Base-by-base conservation (phyloP, 1,284 basidiomycete genomes). In the Naganishia cerealis region DNA sequence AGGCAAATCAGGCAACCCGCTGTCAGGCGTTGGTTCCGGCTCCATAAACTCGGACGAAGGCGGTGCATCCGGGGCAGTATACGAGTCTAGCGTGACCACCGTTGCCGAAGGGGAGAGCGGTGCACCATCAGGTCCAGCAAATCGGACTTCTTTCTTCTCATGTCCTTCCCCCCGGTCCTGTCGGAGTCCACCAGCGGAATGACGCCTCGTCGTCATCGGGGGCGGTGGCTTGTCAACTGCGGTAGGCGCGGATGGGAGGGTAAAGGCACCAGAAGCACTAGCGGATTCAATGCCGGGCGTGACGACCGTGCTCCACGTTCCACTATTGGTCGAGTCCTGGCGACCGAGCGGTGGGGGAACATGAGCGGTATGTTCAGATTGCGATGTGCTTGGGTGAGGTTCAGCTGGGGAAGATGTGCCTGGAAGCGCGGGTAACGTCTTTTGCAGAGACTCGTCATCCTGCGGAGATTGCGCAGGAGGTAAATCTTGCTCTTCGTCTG, bases 61-160 rank as follows among this genome's bases (percentile, higher is more conserved):
- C 24, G 79, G 80, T 9, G 77, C 74, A 48, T 72, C 70, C 3
- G 77, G 75, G 6, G 75, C 70, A 48, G 73, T 74, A 59, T 78
- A 77, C 8, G 74, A 74, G 4, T 74, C 72, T 12, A 78, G 71
- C 10, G 73, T 74, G n/a, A 75, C 57, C 33, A 75, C 69, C 0
- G 76, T 78, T 33, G 71, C 71, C 0, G 75, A 75, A 2, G 79
- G 79, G 24, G 73, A 74, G 4, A 79, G 69, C 0, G 79, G 79
- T n/a, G 76, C 79, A 18, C 78, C 78, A 66, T 80, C 79, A 1
- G 78, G 78, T 9, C 79, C 79, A 62, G 73, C 73, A 67, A 80
- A 80, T 7, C 78, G 68, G 15, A 80, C 79, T 57, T 73, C 75
- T 72, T 77, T 79, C 66, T 70, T 75, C 43, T 75, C 21, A 26